Evolutionary conservation across 768 basidiomycete genomes (phyloP).

Genomic region (Amyloporia xantha): DNA sequence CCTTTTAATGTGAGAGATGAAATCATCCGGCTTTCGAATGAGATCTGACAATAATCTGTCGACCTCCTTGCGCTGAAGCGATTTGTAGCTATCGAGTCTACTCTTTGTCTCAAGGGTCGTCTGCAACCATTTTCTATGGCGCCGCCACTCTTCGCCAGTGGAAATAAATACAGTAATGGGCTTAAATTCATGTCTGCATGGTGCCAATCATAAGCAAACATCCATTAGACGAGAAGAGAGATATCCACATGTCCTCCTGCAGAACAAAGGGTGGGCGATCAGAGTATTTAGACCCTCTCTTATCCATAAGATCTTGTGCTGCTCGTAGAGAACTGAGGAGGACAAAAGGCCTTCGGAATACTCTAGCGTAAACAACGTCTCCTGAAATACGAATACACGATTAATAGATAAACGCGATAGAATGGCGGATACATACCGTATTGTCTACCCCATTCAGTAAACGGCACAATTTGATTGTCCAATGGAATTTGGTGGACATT

Average conservation of each 20-base stretch:
- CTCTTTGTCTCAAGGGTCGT: constrained; percentile 6
- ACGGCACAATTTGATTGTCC: not conserved
- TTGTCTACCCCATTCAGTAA: not conserved
- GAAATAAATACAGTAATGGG: constrained; percentile 3
- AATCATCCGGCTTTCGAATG: constrained; percentile 7
- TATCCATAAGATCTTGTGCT: constrained; percentile 23
- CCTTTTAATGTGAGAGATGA: constrained; percentile 8
- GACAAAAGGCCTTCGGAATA: constrained; percentile 17
- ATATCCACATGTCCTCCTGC: constrained; percentile 12
- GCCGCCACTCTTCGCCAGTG: constrained; percentile 12
- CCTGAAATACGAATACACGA: constrained; percentile 5
- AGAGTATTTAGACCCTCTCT: constrained; percentile 21
- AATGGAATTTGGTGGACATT: not conserved
- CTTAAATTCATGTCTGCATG: constrained; percentile 11
- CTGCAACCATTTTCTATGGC: constrained; percentile 15
- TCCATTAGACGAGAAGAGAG: not conserved
- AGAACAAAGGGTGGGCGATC: constrained; percentile 19
- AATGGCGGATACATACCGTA: not conserved
- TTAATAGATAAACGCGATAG: not conserved
- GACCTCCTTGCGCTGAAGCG: constrained; percentile 12
- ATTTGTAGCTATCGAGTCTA: constrained; percentile 6
- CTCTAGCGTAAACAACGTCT: constrained; percentile 12
- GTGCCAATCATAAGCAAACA: not conserved
- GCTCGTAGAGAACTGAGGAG: constrained; percentile 21
- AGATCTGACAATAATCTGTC: constrained; percentile 10